Conservation (phyloP, 192 early-diverging fungal genomes). For the Coemansia sp. region DNA sequence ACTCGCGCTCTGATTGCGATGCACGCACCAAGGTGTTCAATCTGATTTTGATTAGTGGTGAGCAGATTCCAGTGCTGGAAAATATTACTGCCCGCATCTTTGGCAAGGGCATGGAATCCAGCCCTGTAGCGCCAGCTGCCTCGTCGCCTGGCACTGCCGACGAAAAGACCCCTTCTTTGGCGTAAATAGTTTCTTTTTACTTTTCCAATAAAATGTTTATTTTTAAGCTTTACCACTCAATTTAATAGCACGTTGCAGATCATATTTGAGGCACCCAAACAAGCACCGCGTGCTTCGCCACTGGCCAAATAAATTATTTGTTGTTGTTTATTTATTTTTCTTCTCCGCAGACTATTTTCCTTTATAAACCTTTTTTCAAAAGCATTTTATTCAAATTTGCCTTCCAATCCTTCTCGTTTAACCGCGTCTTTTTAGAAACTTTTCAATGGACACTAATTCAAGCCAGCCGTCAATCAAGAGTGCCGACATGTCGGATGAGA, state of each 20-base stretch:
- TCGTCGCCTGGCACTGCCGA: conserved; percentile 9
- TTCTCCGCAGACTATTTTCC: conserved; percentile 2
- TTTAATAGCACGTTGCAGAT: neutral
- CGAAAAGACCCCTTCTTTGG: neutral
- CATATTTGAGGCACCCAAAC: neutral
- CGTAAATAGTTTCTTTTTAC: neutral
- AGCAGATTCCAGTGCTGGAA: conserved; percentile 52
- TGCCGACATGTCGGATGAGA: conserved; percentile 96
- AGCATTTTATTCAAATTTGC: no score
- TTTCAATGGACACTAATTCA: conserved; percentile 12
- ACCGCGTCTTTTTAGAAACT: conserved; percentile 3
- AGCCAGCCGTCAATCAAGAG: conserved; percentile 74
- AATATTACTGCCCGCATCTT: conserved; percentile 41
- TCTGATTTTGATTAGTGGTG: conserved; percentile 52
- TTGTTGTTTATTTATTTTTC: conserved; percentile 11
- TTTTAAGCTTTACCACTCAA: conserved; percentile 7
- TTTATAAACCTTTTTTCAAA: neutral
- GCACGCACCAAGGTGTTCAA: conserved; percentile 47
- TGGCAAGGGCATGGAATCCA: conserved; percentile 43
- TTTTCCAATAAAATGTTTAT: conserved; percentile 2
- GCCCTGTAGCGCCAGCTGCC: neutral
- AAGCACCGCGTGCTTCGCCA: neutral
- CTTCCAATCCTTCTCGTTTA: neutral
- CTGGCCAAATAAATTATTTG: conserved; percentile 3
- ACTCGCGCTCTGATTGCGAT: conserved; percentile 47